phyloP scores from a whole-genome alignment of 306 rosid species.

The Coriaria nepalensis region DNA sequence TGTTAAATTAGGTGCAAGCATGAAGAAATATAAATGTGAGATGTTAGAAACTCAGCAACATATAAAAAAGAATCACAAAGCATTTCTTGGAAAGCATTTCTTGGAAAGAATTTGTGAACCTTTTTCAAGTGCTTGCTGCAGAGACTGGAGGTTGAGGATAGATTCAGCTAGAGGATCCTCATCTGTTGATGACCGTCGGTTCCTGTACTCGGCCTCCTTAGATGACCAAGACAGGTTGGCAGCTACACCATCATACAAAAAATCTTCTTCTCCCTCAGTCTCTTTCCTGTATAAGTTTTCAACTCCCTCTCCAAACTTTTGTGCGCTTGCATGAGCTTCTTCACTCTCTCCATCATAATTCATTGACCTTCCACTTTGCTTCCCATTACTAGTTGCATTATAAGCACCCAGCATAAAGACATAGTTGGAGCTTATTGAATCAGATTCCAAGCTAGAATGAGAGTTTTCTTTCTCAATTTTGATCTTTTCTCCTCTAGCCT shows the following conservation, averaged over 20 bases:
- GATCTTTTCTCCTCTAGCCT: slow-evolving; percentile 53
- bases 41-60: no score
- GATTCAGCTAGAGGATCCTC: slow-evolving; percentile 61
- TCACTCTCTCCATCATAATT: slow-evolving; percentile 39
- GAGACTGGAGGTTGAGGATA: slow-evolving; percentile 50
- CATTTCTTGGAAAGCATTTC: not conserved
- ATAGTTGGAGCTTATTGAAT: slow-evolving; percentile 74
- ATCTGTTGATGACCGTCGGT: slow-evolving; percentile 24
- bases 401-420: slow-evolving; percentile 34
- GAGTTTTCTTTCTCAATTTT: slow-evolving; percentile 61
- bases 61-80: not conserved
- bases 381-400: slow-evolving; percentile 42
- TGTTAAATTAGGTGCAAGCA: no score
- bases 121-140: slow-evolving; percentile 66
- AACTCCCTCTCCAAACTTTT: slow-evolving; percentile 31
- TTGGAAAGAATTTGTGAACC: slow-evolving; percentile 33
- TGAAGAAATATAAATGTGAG: no score
- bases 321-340: slow-evolving; percentile 44
- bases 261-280: slow-evolving; percentile 37
- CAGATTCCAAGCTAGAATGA: slow-evolving; percentile 71
- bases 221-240: slow-evolving; percentile 35
- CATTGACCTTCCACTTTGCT: slow-evolving; percentile 34
- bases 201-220: slow-evolving; percentile 38
- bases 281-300: slow-evolving; percentile 40
- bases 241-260: slow-evolving; percentile 33